Evolutionary conservation across 108 stramenopile genomes (phyloP), one percentile per base, ranked within the genome.

Genomic region (Aurantiochytrium sp.): DNA sequence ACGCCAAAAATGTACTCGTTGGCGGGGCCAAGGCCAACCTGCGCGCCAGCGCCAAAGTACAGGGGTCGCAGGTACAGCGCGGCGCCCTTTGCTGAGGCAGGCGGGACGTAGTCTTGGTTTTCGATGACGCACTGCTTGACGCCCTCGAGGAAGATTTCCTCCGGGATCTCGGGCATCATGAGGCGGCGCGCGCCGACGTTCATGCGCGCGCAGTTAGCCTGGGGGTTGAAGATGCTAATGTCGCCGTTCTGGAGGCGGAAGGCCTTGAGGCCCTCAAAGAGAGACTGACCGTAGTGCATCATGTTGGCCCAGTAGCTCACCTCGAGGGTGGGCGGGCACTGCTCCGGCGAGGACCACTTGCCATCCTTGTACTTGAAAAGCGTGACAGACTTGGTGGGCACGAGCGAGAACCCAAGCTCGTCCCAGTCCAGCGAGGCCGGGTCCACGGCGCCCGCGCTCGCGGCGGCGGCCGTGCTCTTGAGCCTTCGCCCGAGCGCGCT

Each of bases 261-360:
- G 23, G 99, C 99, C 93, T 99, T 99, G 19, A 99, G 93, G 42
- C 99, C 99, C 92, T 99, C 99, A 90, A 99, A 99, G 89, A 97
- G 96, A 6, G 98, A 93, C 91, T 99, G 98, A 8, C 98, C 98
- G 91, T 99, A 99, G 89, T 99, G 99, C 76, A 99, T 88, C 18
- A 96, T 97, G 4, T 98, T 99, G 89, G 97, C 97, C 73, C 97
- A 97, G 89, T 98, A 97, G 92, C 98, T 97, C 88, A 98, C 60
- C 69, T 95, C 94, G 35, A 99, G 90, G 92, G 97, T 97, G 0
- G 98, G 97, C 59, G 72, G 44, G 47, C 89, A 90, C 35, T 91
- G 69, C 91, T 91, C 91, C 43, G 64, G 72, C 47, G 59, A 76
- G 47, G 59, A 42, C 93, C 93, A 93, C 44, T 42, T 89, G 89